Conservation (phyloP, 257 asterid species). For the Schizonepeta tenuifolia region DNA sequence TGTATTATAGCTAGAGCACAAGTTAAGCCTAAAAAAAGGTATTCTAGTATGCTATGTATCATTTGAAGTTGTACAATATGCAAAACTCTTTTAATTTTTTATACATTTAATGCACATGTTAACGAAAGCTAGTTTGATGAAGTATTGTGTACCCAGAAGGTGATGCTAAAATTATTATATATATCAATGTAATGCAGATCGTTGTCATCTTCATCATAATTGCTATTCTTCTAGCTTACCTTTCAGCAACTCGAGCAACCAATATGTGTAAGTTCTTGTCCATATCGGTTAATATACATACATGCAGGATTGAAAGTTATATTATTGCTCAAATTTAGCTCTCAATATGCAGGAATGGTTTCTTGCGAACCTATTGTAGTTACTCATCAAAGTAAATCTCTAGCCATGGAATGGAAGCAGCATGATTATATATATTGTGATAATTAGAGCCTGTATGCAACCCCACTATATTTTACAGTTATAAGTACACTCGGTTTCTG, state of each 20-base stretch:
- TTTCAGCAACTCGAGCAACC: conserved; percentile 47
- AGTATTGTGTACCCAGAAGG: background rate
- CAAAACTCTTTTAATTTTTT: background rate
- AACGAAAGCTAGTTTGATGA: background rate
- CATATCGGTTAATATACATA: background rate
- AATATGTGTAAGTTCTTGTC: conserved; percentile 47
- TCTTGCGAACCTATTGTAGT: background rate
- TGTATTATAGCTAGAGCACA: background rate
- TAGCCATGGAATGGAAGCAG: background rate
- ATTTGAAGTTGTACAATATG: background rate
- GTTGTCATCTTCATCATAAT: conserved; percentile 57
- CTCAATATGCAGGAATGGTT: conserved; percentile 35
- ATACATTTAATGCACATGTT: background rate
- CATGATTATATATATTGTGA: background rate
- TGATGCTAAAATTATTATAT: conserved; percentile 23
- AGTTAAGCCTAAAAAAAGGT: background rate
- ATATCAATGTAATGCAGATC: conserved; percentile 53
- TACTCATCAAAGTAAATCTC: background rate
- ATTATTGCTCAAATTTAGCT: conserved; percentile 25
- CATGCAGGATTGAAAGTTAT: no score
- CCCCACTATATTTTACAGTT: background rate
- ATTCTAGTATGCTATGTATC: background rate
- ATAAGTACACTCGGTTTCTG: background rate
- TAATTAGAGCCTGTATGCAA: background rate
- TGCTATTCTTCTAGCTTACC: conserved; percentile 57